Evolutionary conservation across 176 grass and related monocot genomes (phyloP), one percentile per base, ranked within the genome.

Genomic region (Typha latifolia): DNA sequence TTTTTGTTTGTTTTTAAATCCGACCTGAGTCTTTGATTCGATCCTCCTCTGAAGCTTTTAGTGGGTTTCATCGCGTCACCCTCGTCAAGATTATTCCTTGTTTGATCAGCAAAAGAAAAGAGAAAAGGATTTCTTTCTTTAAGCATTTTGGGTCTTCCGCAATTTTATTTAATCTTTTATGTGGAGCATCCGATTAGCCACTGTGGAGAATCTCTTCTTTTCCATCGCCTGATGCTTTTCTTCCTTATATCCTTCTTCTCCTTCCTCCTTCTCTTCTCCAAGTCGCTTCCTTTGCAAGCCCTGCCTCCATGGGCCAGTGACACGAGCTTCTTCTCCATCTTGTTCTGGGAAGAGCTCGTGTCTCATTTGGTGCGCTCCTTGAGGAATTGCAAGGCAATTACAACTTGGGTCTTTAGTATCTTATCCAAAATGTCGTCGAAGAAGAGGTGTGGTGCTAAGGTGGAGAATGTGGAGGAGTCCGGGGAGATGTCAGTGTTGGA

Each of bases 241-340:
- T 74, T 93, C 66, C 61, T 83, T 23, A 72, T 85, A 59, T 79
- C 94, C 66, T 85, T 90, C 69, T 72, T 76, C 62, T 75, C 79
- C 37, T 43, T 43, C 37, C 37, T 43, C 49, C 48, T 90, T 23
- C 67, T 95, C 47, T 18, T 95, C 61, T 86, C 90, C 15, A 90
- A 84, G 74, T 70, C 73, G 15, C 64, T 67, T 26, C 51, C 73
- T 59, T 16, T 75, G 29, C 62, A 48, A 1, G 18, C 73, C 31
- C 50, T 75, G 49, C 73, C 63, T 48, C 32, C 70, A 86, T 89
- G 90, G 82, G 74, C 77, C 16, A 73, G 71, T 90, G 90, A 95
- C 52, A 95, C 81, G 86, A 86, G 90, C 76, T 64, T 95, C 61
- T 63, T 90, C 71, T 76, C 85, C 29, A 69, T 76, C 29, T 84